Percentiles rank a stretch among this genome's conserved stretches.
Evolutionary conservation across 2,329 filamentous ascomycete genomes (phyloP).

Genomic region (Pseudocercospora macadamiae): DNA sequence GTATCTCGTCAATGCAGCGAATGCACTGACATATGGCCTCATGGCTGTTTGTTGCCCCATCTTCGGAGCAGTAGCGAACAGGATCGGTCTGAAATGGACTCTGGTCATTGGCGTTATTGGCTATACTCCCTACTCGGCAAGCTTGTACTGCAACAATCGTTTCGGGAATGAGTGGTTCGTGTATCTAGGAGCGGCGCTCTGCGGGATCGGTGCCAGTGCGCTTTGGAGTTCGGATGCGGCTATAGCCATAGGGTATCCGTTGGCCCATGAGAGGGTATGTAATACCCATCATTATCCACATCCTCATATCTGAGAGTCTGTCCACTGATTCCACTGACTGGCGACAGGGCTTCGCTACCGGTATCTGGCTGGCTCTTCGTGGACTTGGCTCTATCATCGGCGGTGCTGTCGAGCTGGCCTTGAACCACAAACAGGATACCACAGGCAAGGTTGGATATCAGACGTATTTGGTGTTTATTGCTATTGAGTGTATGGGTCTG

Average conservation of each 20-base stretch:
- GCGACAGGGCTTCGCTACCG: conserved; percentile 33
- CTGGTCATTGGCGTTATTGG: conserved; percentile 52
- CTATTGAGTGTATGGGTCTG: conserved; percentile 41
- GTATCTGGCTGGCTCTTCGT: conserved; percentile 52
- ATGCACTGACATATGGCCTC: conserved; percentile 54
- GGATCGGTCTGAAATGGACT: conserved; percentile 52
- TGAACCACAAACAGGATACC: conserved; percentile 51
- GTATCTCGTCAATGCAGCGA: conserved; percentile 55
- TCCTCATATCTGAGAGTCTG: no score
- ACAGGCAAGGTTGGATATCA: conserved; percentile 40
- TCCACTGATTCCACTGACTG: no score
- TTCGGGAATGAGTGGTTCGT: conserved; percentile 58
- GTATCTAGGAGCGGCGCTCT: conserved; percentile 52
- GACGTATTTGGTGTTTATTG: conserved; percentile 50
- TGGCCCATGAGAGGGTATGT: no score
- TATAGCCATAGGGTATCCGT: conserved; percentile 55
- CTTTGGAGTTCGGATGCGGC: conserved; percentile 58
- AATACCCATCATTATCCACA: no score
- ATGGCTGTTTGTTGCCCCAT: conserved; percentile 54
- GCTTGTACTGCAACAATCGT: conserved; percentile 54
- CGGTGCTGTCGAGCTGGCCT: conserved; percentile 50
- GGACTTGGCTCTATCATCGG: conserved; percentile 54
- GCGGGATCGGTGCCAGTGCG: conserved; percentile 53
- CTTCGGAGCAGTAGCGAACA: conserved; percentile 50
- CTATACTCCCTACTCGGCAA: conserved; percentile 53